Base-by-base conservation (phyloP, 176 grass and related monocot genomes). In the Poa annua region DNA sequence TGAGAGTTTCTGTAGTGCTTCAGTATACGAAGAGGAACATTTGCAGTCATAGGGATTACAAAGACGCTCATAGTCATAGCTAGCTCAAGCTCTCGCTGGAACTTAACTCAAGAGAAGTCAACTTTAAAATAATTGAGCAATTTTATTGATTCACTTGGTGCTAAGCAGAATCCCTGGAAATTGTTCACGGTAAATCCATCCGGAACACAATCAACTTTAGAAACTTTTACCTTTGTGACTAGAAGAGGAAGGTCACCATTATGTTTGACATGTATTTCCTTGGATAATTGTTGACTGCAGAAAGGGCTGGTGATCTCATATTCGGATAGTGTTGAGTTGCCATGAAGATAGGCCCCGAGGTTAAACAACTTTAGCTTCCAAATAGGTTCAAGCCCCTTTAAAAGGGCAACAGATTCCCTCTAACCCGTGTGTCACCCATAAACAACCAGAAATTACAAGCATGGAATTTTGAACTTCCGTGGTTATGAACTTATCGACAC, bases 311-410 rank as follows among this genome's bases (percentile, higher is more conserved):
- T 61, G 54, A 45, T 80, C 66, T 86, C 81, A 44, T 60, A 65
- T 67, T 91, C 66, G 13, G 81, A 52, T 36, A 84, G 49, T 21
- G 82, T 72, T 11, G 92, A 91, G 29, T 86, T 83, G 76, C 91
- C 93, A 7, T 79, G 83, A 56, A 88, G 22, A 75, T 76, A 68
- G 36, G 77, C 70, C 11, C 65, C 79, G 72, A 92, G 74, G 79
- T 89, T 89, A 77, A 98, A 93, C 56, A 98, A 93, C 56, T 98
- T 80, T 50, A 98, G 85, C 80, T 98, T 98, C 96, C 87, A 89
- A 81, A 82, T 80, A 69, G 88, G 89, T 85, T 89, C 87, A 71
- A 89, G 85, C 66, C 84, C 93, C 76, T 99, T 91, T 35, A 99
- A 72, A 87, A 99, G 87, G 26, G 85, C 77, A 64, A 99, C 74